Evolutionary conservation across 106 monocot species (phyloP).

Genomic region (Triglochin maritima): DNA sequence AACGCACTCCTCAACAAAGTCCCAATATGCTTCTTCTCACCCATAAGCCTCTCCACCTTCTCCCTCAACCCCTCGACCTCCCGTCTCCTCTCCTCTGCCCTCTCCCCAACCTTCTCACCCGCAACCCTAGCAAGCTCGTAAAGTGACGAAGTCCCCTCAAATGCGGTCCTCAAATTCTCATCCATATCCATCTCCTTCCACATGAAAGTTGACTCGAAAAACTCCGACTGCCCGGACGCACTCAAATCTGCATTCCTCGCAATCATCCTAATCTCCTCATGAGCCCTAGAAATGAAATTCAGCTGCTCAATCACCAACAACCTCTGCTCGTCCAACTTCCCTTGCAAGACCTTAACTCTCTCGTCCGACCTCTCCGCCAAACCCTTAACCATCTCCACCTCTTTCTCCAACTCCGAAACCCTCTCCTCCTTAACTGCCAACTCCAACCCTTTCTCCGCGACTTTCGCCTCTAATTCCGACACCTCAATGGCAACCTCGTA

Average conservation of each 20-base stretch:
- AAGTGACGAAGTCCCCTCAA: slow-evolving; percentile 50
- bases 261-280: slow-evolving; percentile 40
- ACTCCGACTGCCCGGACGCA: slow-evolving; percentile 20
- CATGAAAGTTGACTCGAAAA: slow-evolving; percentile 53
- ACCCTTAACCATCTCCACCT: slow-evolving; percentile 33
- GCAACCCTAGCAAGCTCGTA: slow-evolving; percentile 45
- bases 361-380: slow-evolving; percentile 37
- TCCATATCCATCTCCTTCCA: slow-evolving; percentile 66
- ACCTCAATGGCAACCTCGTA: slow-evolving; percentile 98
- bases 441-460: slow-evolving; percentile 42
- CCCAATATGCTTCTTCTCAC: slow-evolving; percentile 81
- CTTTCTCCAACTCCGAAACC: slow-evolving; percentile 27
- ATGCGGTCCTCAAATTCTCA: slow-evolving; percentile 35
- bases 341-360: slow-evolving; percentile 43
- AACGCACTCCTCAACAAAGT: slow-evolving; percentile 78
- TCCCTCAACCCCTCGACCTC: slow-evolving; percentile 34
- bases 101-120: slow-evolving; percentile 40
- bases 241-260: slow-evolving; percentile 20
- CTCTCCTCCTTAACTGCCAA: slow-evolving; percentile 28
- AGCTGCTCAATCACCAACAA: slow-evolving; percentile 62
- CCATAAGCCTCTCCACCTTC: slow-evolving; percentile 41
- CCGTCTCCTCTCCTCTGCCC: slow-evolving; percentile 28
- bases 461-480: slow-evolving; percentile 83
- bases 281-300: slow-evolving; percentile 47
- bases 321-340: slow-evolving; percentile 57